Evolutionary conservation across 179 eudicot genomes (phyloP).

Genomic region (Silene noctiflora): DNA sequence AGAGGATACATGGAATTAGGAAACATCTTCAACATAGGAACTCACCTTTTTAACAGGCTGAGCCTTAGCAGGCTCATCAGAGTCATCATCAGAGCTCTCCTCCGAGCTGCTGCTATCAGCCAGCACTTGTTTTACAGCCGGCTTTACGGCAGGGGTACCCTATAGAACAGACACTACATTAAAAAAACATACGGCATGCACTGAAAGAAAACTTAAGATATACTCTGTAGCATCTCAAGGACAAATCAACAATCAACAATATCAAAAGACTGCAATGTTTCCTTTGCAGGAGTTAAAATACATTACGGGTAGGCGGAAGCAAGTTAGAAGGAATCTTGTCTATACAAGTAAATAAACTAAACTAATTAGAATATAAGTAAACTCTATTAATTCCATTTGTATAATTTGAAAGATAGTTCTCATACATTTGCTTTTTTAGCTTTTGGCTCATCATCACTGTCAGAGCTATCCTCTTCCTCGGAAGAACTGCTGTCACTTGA

Average conservation of each 20-base stretch:
- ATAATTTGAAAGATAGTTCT: no score
- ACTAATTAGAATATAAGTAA: no score
- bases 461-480: background rate
- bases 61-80: constrained; percentile 33
- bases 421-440: constrained; percentile 18
- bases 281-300: no score
- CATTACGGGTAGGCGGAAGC: no score
- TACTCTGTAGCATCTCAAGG: no score
- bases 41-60: constrained; percentile 25
- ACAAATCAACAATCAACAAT: no score
- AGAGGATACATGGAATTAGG: background rate
- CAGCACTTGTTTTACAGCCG: constrained; percentile 1
- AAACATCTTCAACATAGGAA: background rate
- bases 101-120: constrained; percentile 23
- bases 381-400: no score
- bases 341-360: no score
- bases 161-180: background rate
- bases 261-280: no score
- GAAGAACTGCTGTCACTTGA: background rate
- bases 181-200: background rate
- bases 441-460: constrained; percentile 15
- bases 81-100: constrained; percentile 30
- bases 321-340: no score
- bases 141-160: background rate
- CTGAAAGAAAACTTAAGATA: no score